Conservation (phyloP, 1,284 basidiomycete genomes). For the Neonothopanus nambi region DNA sequence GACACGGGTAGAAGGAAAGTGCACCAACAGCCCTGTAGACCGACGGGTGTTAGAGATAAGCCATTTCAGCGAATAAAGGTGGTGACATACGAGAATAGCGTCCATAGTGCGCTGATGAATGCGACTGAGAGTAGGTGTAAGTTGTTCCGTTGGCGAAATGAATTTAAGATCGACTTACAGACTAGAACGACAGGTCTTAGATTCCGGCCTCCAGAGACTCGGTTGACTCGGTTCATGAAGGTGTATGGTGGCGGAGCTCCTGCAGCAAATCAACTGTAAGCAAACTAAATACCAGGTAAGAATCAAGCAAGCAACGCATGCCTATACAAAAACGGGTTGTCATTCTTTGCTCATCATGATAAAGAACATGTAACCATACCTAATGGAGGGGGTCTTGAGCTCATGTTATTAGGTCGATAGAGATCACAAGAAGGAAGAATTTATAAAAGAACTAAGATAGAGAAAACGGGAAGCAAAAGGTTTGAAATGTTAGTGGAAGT, state of each 20-base stretch:
- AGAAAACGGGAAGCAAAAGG: neutral
- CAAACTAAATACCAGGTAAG: no score
- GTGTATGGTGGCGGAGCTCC: slow-evolving; percentile 59
- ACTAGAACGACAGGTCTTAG: slow-evolving; percentile 58
- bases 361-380: slow-evolving; percentile 23
- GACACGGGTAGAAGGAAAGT: neutral
- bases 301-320: no score
- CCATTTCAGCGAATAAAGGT: slow-evolving; percentile 1
- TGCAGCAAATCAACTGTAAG: slow-evolving; percentile 27
- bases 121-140: slow-evolving; percentile 35
- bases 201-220: slow-evolving; percentile 48
- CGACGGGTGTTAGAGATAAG: slow-evolving; percentile 11
- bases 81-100: slow-evolving; percentile 59
- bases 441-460: neutral
- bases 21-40: slow-evolving; percentile 54
- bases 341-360: neutral
- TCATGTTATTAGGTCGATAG: slow-evolving; percentile 29
- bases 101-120: slow-evolving; percentile 54
- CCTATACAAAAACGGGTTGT: no score
- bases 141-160: slow-evolving; percentile 5
- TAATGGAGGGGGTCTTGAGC: slow-evolving; percentile 33
- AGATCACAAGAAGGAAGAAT: neutral
- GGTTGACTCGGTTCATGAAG: slow-evolving; percentile 56
- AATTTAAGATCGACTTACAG: slow-evolving; percentile 40
- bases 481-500: neutral